Conservation (phyloP, 2,329 filamentous ascomycete genomes). For the Monilinia fructigena region DNA sequence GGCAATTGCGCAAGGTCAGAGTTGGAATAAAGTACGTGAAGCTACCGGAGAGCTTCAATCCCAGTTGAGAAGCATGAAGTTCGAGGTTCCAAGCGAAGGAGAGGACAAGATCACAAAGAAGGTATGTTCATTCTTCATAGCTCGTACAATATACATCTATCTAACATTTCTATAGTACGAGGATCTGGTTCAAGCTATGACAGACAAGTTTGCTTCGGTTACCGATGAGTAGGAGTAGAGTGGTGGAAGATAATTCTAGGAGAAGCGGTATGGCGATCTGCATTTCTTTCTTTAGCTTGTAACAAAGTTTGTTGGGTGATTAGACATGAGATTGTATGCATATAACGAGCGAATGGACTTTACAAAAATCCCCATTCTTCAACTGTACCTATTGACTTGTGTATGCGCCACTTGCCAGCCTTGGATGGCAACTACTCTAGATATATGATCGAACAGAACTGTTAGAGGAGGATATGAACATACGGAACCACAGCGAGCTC, state of each 20-base stretch:
- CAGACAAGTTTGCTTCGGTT: conserved; percentile 95
- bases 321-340: conserved; percentile 37
- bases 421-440: background rate
- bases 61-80: conserved; percentile 89
- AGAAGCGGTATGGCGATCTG: conserved; percentile 23
- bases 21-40: conserved; percentile 90
- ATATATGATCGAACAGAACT: background rate
- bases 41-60: conserved; percentile 83
- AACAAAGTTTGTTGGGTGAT: conserved; percentile 28
- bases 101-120: conserved; percentile 80
- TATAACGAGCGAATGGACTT: conserved; percentile 26
- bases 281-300: conserved; percentile 31
- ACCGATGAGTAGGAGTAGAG: conserved; percentile 73
- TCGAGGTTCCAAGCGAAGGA: conserved; percentile 85
- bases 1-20: conserved; percentile 85
- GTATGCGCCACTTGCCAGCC: background rate
- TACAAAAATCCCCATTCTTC: background rate
- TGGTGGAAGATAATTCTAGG: conserved; percentile 15
- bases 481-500: background rate
- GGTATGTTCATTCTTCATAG: conserved; percentile 50
- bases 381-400: background rate
- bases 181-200: conserved; percentile 84
- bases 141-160: background rate
- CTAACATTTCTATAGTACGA: conserved; percentile 66
- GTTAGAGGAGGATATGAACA: background rate